Conservation (phyloP, 2,329 filamentous ascomycete genomes). For the Ophiognomonia clavigignenti-juglandacearum region DNA sequence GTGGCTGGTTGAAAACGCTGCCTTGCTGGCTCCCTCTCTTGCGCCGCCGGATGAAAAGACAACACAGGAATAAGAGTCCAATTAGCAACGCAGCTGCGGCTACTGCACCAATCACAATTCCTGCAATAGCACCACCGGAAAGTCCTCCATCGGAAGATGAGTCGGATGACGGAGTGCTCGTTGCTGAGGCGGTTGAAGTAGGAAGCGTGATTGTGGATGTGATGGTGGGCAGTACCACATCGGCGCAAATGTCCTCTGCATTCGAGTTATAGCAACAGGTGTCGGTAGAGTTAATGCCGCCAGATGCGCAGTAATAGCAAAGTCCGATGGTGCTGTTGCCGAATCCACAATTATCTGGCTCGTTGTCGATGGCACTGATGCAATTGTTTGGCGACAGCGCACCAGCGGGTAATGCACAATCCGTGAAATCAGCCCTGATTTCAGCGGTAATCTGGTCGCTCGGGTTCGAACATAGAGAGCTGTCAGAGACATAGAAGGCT, state of each 20-base stretch:
- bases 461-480: slow-evolving; percentile 64
- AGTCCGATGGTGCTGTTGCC: slow-evolving; percentile 66
- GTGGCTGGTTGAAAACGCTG: slow-evolving; percentile 86
- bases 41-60: slow-evolving; percentile 44
- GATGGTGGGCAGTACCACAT: slow-evolving; percentile 74
- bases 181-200: slow-evolving; percentile 40
- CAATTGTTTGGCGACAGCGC: slow-evolving; percentile 70
- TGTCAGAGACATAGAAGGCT: slow-evolving; percentile 73
- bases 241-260: slow-evolving; percentile 66
- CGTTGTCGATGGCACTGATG: slow-evolving; percentile 72
- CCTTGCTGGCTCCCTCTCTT: slow-evolving; percentile 58
- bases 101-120: slow-evolving; percentile 79
- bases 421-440: slow-evolving; percentile 87
- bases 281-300: slow-evolving; percentile 86
- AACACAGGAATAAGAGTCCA: slow-evolving; percentile 63
- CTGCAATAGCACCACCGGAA: slow-evolving; percentile 84
- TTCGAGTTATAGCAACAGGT: slow-evolving; percentile 87
- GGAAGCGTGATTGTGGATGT: slow-evolving; percentile 62
- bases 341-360: slow-evolving; percentile 84
- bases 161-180: slow-evolving; percentile 30
- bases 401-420: slow-evolving; percentile 77
- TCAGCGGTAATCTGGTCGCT: slow-evolving; percentile 63
- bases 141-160: slow-evolving; percentile 35
- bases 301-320: slow-evolving; percentile 80
- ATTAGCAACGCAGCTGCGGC: slow-evolving; percentile 66